Conservation (phyloP, 176 grass and related monocot species). For the Eleusine coracana region DNA sequence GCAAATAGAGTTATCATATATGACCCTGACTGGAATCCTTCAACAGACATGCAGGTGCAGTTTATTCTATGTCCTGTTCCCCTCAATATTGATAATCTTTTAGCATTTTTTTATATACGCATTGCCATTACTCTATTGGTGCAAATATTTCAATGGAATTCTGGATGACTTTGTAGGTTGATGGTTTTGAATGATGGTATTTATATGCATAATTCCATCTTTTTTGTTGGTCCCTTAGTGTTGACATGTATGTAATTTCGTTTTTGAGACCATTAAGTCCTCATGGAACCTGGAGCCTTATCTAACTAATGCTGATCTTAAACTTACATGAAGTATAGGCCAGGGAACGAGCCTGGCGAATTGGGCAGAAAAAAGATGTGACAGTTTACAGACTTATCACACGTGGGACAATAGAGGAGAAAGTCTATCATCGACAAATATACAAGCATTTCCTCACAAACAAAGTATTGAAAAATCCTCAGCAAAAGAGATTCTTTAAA, state of each 20-base stretch:
- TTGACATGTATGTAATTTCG: constrained; percentile 2
- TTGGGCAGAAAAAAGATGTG: constrained; percentile 86
- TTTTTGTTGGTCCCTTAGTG: neutral
- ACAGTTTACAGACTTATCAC: constrained; percentile 90
- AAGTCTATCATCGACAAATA: constrained; percentile 92
- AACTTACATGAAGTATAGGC: constrained; percentile 65
- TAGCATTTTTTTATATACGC: constrained; percentile 10
- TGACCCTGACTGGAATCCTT: constrained; percentile 98
- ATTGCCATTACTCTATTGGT: neutral
- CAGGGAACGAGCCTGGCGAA: constrained; percentile 94
- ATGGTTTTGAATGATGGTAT: constrained; percentile 12
- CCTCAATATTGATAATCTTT: constrained; percentile 3
- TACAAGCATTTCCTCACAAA: constrained; percentile 95
- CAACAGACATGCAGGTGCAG: constrained; percentile 89
- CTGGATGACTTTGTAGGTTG: constrained; percentile 11
- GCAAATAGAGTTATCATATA: constrained; percentile 88
- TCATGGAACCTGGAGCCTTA: constrained; percentile 24
- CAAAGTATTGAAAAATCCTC: constrained; percentile 93
- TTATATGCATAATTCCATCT: constrained; percentile 27
- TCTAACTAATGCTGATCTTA: constrained; percentile 21
- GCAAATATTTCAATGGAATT: constrained; percentile 15
- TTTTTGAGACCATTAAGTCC: neutral
- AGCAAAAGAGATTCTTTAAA: constrained; percentile 91
- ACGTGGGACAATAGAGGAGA: constrained; percentile 95
- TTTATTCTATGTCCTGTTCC: neutral